phyloP scores from a whole-genome alignment of 1,139 yeast genomes.

The Wickerhamiella pararugosa region DNA sequence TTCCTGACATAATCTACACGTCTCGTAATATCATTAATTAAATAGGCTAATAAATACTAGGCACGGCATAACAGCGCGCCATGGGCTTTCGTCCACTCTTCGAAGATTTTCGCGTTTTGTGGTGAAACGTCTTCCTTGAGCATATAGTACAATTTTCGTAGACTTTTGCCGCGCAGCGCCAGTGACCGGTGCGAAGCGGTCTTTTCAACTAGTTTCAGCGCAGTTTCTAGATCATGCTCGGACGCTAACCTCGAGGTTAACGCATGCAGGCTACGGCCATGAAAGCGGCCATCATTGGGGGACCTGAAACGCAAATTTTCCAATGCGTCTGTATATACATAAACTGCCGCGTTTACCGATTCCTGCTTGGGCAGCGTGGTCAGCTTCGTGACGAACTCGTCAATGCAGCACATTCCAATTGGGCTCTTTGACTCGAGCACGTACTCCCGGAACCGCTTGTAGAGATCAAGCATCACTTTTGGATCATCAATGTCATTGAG shows the following conservation, averaged over 20 bases:
- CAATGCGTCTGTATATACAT: conserved; percentile 15
- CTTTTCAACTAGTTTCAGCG: background rate
- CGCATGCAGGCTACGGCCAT: background rate
- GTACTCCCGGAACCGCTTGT: conserved; percentile 13
- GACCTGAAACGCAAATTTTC: conserved; percentile 10
- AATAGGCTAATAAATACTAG: no score
- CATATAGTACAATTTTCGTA: background rate
- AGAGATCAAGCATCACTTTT: conserved; percentile 11
- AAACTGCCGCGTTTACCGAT: conserved; percentile 15
- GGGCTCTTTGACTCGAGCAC: background rate
- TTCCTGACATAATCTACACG: no score
- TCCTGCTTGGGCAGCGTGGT: conserved; percentile 12
- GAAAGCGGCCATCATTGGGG: background rate
- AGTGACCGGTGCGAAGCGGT: background rate
- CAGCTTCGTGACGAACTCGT: conserved; percentile 17
- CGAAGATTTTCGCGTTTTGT: background rate
- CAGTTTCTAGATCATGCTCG: background rate
- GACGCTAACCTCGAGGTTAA: background rate
- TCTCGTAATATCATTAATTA: no score
- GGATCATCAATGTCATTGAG: conserved; percentile 15
- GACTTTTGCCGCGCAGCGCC: conserved; percentile 2
- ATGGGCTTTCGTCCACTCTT: background rate
- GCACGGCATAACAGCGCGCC: background rate
- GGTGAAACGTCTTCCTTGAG: no score
- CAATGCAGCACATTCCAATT: conserved; percentile 14